phyloP scores from a whole-genome alignment of 75 land plant genomes.

The Chamaecyparis obtusa region DNA sequence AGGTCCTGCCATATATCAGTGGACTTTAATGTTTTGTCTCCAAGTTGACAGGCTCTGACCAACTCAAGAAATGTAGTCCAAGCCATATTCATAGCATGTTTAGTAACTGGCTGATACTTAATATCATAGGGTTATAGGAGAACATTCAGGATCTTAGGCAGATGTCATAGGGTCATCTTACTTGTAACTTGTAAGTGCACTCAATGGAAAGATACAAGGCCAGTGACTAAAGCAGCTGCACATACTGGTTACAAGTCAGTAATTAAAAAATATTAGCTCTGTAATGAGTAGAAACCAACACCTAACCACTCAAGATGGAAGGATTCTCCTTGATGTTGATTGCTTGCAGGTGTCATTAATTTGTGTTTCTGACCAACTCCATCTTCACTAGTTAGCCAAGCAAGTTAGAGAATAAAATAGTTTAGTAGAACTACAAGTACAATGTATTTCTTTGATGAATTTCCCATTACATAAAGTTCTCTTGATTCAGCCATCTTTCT shows the following conservation, averaged over 20 bases:
- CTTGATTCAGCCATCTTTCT: background rate
- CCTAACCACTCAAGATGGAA: background rate
- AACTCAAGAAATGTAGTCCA: background rate
- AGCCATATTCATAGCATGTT: background rate
- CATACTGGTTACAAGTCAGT: background rate
- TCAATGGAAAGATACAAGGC: background rate
- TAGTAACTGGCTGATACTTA: background rate
- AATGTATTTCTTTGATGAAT: too few relatives aligned
- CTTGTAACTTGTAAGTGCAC: background rate
- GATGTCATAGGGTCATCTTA: background rate
- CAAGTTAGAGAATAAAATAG: background rate
- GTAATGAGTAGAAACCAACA: background rate
- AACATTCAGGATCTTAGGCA: background rate
- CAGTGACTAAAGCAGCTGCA: background rate
- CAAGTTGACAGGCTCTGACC: background rate
- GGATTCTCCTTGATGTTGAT: background rate
- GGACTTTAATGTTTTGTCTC: background rate
- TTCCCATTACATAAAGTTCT: background rate
- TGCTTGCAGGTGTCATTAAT: background rate
- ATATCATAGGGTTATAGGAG: background rate
- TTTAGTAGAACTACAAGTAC: too few relatives aligned
- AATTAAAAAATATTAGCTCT: background rate
- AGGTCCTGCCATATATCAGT: background rate
- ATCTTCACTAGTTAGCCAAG: background rate
- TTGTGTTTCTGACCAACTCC: background rate